phyloP scores from a whole-genome alignment of 2,329 filamentous ascomycete genomes.

The Neocucurbitaria cava region DNA sequence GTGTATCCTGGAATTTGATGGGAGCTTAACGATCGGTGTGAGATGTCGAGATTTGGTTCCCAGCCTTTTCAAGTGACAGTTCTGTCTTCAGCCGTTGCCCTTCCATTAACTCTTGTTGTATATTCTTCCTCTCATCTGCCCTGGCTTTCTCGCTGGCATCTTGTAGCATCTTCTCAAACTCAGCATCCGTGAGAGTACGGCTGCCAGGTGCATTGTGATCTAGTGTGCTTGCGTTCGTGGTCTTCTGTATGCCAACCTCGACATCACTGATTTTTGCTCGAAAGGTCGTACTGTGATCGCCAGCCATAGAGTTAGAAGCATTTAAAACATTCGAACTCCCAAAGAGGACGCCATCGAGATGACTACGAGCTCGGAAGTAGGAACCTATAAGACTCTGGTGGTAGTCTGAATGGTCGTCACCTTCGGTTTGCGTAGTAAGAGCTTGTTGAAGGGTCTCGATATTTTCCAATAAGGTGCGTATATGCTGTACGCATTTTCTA shows the following conservation, averaged over 20 bases:
- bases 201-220: neutral
- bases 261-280: neutral
- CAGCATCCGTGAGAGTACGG: neutral
- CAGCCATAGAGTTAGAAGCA: neutral
- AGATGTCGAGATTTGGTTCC: neutral
- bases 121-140: slow-evolving; percentile 10
- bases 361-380: slow-evolving; percentile 27
- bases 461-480: slow-evolving; percentile 28
- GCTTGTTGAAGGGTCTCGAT: slow-evolving; percentile 31
- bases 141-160: slow-evolving; percentile 35
- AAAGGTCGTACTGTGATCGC: neutral
- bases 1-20: slow-evolving; percentile 19
- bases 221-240: neutral
- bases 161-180: slow-evolving; percentile 46
- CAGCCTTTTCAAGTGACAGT: neutral
- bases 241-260: neutral
- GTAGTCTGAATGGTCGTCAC: slow-evolving; percentile 41
- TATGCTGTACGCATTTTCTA: slow-evolving; percentile 32
- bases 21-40: neutral
- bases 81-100: neutral
- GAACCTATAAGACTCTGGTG: slow-evolving; percentile 35
- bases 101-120: neutral
- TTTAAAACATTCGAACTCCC: neutral
- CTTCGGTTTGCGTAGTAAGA: slow-evolving; percentile 49
- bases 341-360: slow-evolving; percentile 23